A percentile compares a stretch with the other conserved stretches of the same genome.
Evolutionary conservation across 306 rosid species (phyloP).

Genomic region (Delonix regia): DNA sequence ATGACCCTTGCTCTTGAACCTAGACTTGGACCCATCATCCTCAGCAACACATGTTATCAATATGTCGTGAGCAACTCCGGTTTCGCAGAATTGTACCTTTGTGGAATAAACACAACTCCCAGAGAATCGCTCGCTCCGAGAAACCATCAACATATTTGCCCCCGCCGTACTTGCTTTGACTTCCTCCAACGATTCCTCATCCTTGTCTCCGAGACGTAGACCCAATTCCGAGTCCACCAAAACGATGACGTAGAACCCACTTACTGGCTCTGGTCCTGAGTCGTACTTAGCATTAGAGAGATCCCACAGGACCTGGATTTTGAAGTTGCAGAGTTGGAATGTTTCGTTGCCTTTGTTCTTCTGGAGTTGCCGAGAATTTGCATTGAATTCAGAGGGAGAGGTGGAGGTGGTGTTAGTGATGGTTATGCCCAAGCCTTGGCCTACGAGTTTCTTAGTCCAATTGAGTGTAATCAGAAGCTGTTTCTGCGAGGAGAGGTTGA

Average conservation of each 20-base stretch:
- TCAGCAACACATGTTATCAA: conserved; percentile 59
- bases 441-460: conserved; percentile 57
- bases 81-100: conserved; percentile 59
- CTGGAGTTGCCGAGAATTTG: conserved; percentile 29
- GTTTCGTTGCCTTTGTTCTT: conserved; percentile 49
- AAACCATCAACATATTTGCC: conserved; percentile 51
- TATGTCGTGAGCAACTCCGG: conserved; percentile 63
- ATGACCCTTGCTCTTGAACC: conserved; percentile 24
- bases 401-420: conserved; percentile 12
- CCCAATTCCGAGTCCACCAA: conserved; percentile 59
- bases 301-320: conserved; percentile 68
- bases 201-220: conserved; percentile 62
- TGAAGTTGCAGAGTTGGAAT: conserved; percentile 30
- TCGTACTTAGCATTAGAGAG: conserved; percentile 60
- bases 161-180: not conserved
- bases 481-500: conserved; percentile 45
- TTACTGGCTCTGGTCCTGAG: conserved; percentile 67
- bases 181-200: conserved; percentile 25
- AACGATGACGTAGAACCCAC: conserved; percentile 58
- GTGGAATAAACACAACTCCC: conserved; percentile 57
- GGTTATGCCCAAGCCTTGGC: conserved; percentile 53
- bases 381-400: conserved; percentile 27
- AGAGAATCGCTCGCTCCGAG: conserved; percentile 58
- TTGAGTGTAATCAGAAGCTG: conserved; percentile 49
- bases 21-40: conserved; percentile 33